Evolutionary conservation across 345 rosid genomes (phyloP).

Genomic region (Brassica napus): DNA sequence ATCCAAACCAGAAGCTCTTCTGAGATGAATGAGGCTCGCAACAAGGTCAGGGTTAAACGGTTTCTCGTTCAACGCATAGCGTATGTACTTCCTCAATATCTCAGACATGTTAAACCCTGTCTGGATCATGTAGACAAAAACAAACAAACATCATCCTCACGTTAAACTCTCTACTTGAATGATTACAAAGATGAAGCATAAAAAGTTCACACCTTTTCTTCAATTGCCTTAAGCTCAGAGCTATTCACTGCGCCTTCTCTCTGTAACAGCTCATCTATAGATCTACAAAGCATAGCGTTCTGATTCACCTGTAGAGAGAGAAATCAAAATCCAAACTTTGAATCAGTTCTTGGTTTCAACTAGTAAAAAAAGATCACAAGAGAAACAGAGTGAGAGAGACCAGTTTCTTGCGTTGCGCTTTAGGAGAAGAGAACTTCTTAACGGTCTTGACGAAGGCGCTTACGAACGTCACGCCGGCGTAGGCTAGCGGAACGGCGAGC

Average conservation of each 20-base stretch:
- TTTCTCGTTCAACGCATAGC: conserved; percentile 87
- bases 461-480: conserved; percentile 70
- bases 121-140: conserved; percentile 45
- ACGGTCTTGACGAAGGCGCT: conserved; percentile 81
- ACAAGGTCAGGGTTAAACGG: conserved; percentile 82
- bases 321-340: neutral
- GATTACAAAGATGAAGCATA: neutral
- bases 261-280: conserved; percentile 70
- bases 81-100: conserved; percentile 81
- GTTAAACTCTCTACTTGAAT: conserved; percentile 37
- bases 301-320: conserved; percentile 63
- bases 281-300: conserved; percentile 76
- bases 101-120: conserved; percentile 92
- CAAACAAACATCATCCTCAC: conserved; percentile 35
- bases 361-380: neutral
- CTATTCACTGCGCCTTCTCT: conserved; percentile 52
- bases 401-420: conserved; percentile 62
- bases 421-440: conserved; percentile 74
- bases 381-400: conserved; percentile 21
- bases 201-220: conserved; percentile 60
- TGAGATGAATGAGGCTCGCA: conserved; percentile 61
- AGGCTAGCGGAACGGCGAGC: conserved; percentile 85
- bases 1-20: conserved; percentile 70
- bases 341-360: conserved; percentile 1
- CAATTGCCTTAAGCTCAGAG: conserved; percentile 56